A percentile compares a stretch with the other conserved stretches of the same genome.
Evolutionary conservation across 257 asterid species (phyloP).

Genomic region (Gardenia jasminoides): DNA sequence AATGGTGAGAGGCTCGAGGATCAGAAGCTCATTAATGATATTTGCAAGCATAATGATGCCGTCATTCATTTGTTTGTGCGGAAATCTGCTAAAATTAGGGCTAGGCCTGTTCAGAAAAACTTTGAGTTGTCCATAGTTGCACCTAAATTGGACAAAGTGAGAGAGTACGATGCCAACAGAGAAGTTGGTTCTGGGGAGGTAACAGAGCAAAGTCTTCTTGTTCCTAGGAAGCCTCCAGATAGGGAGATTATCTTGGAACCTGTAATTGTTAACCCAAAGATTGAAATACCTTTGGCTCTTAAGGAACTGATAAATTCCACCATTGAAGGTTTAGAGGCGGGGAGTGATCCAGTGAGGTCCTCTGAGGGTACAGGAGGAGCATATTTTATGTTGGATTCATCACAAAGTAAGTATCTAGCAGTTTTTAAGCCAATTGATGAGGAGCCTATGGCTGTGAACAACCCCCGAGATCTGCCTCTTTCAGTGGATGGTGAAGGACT

Average conservation of each 20-base stretch:
- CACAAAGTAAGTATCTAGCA: constrained; percentile 58
- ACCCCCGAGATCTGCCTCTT: constrained; percentile 84
- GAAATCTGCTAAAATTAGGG: constrained; percentile 70
- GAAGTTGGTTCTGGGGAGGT: constrained; percentile 29
- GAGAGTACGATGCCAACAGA: constrained; percentile 25
- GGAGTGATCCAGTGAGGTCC: constrained; percentile 62
- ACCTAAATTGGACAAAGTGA: constrained; percentile 32
- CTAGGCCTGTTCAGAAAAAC: constrained; percentile 62
- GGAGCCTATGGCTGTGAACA: constrained; percentile 90
- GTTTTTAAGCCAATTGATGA: constrained; percentile 89
- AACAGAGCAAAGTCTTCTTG: constrained; percentile 28
- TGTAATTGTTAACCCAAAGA: constrained; percentile 61
- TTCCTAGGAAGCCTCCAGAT: constrained; percentile 39
- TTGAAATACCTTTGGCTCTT: constrained; percentile 53
- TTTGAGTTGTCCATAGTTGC: constrained; percentile 67
- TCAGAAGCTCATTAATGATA: constrained; percentile 65
- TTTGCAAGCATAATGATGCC: constrained; percentile 61
- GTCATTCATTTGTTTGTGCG: constrained; percentile 79
- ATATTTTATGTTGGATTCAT: constrained; percentile 69
- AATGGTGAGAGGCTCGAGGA: constrained; percentile 73
- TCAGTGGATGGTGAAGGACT: constrained; percentile 84
- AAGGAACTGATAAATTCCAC: constrained; percentile 52
- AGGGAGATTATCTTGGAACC: constrained; percentile 60
- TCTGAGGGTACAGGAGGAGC: constrained; percentile 96
- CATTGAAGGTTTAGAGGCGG: constrained; percentile 54